phyloP scores from a whole-genome alignment of 2,329 filamentous ascomycete genomes.

The Fusarium protoensiforme region DNA sequence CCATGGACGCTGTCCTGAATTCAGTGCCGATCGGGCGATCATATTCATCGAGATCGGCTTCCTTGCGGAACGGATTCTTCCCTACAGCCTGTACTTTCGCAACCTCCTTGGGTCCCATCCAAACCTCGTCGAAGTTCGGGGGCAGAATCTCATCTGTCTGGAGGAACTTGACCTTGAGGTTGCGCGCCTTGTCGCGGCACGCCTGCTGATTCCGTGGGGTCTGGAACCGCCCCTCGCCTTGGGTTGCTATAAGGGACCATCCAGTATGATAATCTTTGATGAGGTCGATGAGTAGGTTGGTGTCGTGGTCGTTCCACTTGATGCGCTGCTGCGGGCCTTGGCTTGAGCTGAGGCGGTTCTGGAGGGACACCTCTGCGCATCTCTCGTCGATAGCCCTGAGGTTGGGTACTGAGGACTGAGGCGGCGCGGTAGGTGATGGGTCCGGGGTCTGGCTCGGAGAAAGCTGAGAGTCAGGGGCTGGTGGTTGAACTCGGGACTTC shows the following conservation, averaged over 20 bases:
- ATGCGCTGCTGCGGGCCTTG: conserved; percentile 40
- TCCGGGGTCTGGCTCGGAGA: conserved; percentile 2
- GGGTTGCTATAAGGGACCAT: conserved; percentile 50
- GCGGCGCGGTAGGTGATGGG: not conserved
- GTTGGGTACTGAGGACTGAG: conserved; percentile 4
- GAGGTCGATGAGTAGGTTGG: conserved; percentile 53
- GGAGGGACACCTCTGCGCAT: conserved; percentile 33
- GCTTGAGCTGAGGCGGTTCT: conserved; percentile 38
- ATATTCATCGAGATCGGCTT: conserved; percentile 56
- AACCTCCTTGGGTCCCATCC: conserved; percentile 62
- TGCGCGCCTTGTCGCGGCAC: conserved; percentile 68
- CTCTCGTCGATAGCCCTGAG: conserved; percentile 43
- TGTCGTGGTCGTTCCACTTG: conserved; percentile 57
- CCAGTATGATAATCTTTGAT: conserved; percentile 46
- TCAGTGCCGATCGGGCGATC: conserved; percentile 54
- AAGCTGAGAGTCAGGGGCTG: conserved; percentile 4
- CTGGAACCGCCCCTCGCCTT: conserved; percentile 52
- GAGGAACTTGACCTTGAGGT: conserved; percentile 65
- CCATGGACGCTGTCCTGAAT: not conserved
- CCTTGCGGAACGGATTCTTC: conserved; percentile 62
- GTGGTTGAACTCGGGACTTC: conserved; percentile 10
- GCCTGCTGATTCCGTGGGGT: conserved; percentile 63
- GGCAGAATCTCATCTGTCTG: conserved; percentile 58
- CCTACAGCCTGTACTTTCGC: conserved; percentile 52
- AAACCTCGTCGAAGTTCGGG: conserved; percentile 60